Percentiles rank a stretch among this genome's conserved stretches.
phyloP scores from a whole-genome alignment of 805 yeast species.

The Starmerella stellata region DNA sequence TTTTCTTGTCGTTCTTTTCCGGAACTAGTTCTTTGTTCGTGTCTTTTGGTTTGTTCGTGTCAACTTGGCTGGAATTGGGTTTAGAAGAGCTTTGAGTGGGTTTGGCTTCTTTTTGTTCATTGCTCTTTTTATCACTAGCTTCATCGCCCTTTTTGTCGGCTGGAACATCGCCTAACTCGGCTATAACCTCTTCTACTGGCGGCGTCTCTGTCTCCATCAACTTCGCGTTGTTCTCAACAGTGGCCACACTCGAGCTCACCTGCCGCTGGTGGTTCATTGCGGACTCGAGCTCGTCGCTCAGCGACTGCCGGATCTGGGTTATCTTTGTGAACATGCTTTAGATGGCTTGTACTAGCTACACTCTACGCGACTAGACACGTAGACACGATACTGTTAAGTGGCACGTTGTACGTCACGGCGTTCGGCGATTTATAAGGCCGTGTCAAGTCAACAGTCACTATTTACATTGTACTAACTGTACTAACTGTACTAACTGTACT shows the following conservation, averaged over 20 bases:
- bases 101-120: neutral
- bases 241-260: slow-evolving; percentile 11
- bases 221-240: slow-evolving; percentile 14
- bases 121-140: neutral
- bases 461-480: too few relatives aligned
- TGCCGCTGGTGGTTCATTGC: slow-evolving; percentile 12
- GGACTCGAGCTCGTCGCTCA: slow-evolving; percentile 41
- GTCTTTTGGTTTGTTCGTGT: neutral
- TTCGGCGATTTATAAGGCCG: too few relatives aligned
- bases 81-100: neutral
- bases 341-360: too few relatives aligned
- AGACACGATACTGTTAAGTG: too few relatives aligned
- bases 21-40: neutral
- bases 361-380: too few relatives aligned
- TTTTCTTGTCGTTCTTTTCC: neutral
- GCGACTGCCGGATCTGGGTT: slow-evolving; percentile 45
- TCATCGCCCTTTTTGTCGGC: neutral
- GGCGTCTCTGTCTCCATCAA: slow-evolving; percentile 15
- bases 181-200: slow-evolving; percentile 11
- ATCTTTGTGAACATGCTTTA: too few relatives aligned
- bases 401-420: too few relatives aligned
- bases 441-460: too few relatives aligned
- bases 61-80: neutral
- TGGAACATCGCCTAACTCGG: slow-evolving; percentile 1
- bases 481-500: too few relatives aligned